These are phyloP conservation scores for Arthromyces matolae DNA, from an alignment of 768 basidiomycete genomes.

Conservation along the genomic window DNA sequence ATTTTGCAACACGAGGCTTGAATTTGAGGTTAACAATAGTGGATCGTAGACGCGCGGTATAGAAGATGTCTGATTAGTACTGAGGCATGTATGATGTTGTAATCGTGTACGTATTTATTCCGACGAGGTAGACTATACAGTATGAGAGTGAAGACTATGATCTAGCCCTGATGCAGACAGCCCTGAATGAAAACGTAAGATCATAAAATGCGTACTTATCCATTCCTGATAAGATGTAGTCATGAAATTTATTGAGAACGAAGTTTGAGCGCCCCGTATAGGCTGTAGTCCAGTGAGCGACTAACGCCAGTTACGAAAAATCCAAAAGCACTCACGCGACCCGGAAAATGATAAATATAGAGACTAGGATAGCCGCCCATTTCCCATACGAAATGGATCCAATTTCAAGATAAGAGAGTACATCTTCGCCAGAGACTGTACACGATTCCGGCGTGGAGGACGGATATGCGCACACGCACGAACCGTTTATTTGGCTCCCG, in stretches of 20 bases:
- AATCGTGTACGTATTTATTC: too few relatives aligned
- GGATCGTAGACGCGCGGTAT: too few relatives aligned
- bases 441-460: constrained; percentile 41
- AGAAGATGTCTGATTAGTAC: too few relatives aligned
- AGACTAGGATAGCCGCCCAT: constrained; percentile 42
- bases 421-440: constrained; percentile 47
- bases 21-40: too few relatives aligned
- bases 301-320: neutral
- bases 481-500: constrained; percentile 27
- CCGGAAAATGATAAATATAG: constrained; percentile 44
- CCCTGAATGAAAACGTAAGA: too few relatives aligned
- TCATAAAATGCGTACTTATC: too few relatives aligned
- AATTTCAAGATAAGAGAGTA: constrained; percentile 46
- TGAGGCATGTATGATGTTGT: too few relatives aligned
- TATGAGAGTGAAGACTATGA: too few relatives aligned
- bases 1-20: too few relatives aligned
- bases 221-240: too few relatives aligned
- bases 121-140: too few relatives aligned
- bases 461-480: constrained; percentile 48
- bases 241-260: constrained; percentile 12
- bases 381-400: constrained; percentile 39
- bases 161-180: too few relatives aligned
- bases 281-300: constrained; percentile 1
- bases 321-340: constrained; percentile 28
- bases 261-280: constrained; percentile 12